A percentile compares a stretch with the other conserved stretches of the same genome.
Conservation (phyloP, 1,284 basidiomycete genomes). For the Moesziomyces antarcticus region DNA sequence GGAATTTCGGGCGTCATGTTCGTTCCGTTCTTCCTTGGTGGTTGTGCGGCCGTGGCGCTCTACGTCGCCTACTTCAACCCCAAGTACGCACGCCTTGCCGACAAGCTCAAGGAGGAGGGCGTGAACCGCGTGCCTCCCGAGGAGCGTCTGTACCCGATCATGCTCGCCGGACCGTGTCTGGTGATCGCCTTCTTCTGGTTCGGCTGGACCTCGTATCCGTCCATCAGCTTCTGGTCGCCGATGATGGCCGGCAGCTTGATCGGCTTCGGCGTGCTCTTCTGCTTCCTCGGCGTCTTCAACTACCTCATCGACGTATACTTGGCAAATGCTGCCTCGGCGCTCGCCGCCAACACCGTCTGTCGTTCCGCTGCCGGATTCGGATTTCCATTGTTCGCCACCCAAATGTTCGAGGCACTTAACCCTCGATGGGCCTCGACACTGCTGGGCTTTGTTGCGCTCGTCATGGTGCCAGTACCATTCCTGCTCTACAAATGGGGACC, state of each 20-base stretch:
- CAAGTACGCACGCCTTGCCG: conserved; percentile 43
- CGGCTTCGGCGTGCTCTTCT: conserved; percentile 70
- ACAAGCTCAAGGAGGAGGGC: conserved; percentile 43
- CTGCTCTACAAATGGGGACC: conserved; percentile 70
- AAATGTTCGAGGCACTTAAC: conserved; percentile 73
- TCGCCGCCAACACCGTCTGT: conserved; percentile 77
- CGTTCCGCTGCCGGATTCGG: conserved; percentile 75
- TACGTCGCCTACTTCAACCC: conserved; percentile 58
- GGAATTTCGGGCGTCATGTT: conserved; percentile 66
- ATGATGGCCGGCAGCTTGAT: conserved; percentile 71
- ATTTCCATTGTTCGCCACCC: conserved; percentile 70
- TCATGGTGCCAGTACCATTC: conserved; percentile 78
- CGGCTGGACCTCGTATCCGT: conserved; percentile 56
- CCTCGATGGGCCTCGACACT: conserved; percentile 80
- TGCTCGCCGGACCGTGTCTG: conserved; percentile 66
- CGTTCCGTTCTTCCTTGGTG: conserved; percentile 65
- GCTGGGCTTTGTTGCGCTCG: conserved; percentile 77
- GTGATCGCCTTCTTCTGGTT: conserved; percentile 69
- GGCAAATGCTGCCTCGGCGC: conserved; percentile 71
- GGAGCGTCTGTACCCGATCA: conserved; percentile 56
- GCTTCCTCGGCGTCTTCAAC: conserved; percentile 72
- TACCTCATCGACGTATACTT: conserved; percentile 72
- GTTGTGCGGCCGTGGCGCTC: conserved; percentile 35
- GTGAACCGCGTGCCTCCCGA: conserved; percentile 62
- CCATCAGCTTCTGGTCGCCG: conserved; percentile 69